Evolutionary conservation across 768 basidiomycete species (phyloP).

Genomic region (Podaxis carcinomalis): DNA sequence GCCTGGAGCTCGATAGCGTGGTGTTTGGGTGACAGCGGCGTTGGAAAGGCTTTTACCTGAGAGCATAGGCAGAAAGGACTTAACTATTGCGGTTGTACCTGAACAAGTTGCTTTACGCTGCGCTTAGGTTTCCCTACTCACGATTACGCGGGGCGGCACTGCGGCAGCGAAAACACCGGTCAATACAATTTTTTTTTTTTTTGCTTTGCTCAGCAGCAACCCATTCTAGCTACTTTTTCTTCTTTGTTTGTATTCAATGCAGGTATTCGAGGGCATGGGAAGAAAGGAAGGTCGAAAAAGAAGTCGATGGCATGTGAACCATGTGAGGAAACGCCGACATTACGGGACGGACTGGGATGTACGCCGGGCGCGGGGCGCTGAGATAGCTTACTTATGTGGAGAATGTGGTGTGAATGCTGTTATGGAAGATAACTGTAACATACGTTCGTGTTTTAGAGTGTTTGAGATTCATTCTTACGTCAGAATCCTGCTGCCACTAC

Average conservation of each 20-base stretch:
- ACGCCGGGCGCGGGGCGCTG: not conserved
- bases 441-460: too few relatives aligned
- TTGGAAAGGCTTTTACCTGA: not conserved
- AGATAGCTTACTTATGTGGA: not conserved
- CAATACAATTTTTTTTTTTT: not conserved
- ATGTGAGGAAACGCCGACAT: not conserved
- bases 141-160: not conserved
- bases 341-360: not conserved
- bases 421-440: too few relatives aligned
- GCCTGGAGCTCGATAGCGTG: not conserved
- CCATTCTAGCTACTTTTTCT: not conserved
- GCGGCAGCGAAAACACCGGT: not conserved
- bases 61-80: not conserved
- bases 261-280: constrained; percentile 7
- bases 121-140: not conserved
- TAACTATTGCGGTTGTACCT: not conserved
- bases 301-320: constrained; percentile 6
- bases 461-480: not conserved
- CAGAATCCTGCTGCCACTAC: not conserved
- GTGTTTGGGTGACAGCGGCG: not conserved
- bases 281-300: constrained; percentile 6
- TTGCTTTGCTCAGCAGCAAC: not conserved
- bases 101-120: not conserved
- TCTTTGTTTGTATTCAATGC: not conserved
- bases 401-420: not conserved